Evolutionary conservation across 371 early-diverging fungal species (phyloP).

Genomic region (Blakeslea trispora): DNA sequence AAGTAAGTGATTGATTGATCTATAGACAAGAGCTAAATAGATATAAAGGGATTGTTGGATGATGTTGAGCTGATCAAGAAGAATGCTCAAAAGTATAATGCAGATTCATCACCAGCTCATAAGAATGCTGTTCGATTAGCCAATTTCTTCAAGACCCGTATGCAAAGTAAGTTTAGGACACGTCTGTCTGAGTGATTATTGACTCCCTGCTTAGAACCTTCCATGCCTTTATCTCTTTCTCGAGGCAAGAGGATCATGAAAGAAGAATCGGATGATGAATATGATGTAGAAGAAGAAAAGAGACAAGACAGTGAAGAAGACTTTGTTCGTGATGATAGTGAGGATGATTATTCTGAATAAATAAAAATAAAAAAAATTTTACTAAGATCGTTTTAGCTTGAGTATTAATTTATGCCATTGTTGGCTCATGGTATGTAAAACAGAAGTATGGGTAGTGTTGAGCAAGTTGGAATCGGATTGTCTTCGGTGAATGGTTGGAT

Average conservation of each 20-base stretch:
- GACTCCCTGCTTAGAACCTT: conserved; percentile 31
- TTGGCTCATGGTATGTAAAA: conserved; percentile 11
- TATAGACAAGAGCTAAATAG: neutral
- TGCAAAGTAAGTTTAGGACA: conserved; percentile 38
- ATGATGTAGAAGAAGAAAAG: conserved; percentile 42
- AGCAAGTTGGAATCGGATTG: conserved; percentile 23
- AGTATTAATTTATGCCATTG: conserved; percentile 16
- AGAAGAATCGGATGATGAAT: conserved; percentile 53
- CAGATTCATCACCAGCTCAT: conserved; percentile 59
- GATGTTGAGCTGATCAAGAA: conserved; percentile 68
- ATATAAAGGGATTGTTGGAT: conserved; percentile 59
- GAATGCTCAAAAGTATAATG: conserved; percentile 71
- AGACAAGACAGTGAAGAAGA: conserved; percentile 23
- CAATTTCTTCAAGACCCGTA: conserved; percentile 56
- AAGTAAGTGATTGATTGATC: conserved; percentile 6
- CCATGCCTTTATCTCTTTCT: conserved; percentile 41
- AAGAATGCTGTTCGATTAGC: conserved; percentile 60
- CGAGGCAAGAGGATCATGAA: conserved; percentile 27
- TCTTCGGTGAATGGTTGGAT: conserved; percentile 13
- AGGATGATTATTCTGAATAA: conserved; percentile 33
- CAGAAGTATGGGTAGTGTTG: neutral
- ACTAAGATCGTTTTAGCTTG: neutral
- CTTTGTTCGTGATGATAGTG: conserved; percentile 24
- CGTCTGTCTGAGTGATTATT: neutral
- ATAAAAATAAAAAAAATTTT: neutral